phyloP scores from a whole-genome alignment of 2,329 filamentous ascomycete genomes.

The Lizonia empirigonia region DNA sequence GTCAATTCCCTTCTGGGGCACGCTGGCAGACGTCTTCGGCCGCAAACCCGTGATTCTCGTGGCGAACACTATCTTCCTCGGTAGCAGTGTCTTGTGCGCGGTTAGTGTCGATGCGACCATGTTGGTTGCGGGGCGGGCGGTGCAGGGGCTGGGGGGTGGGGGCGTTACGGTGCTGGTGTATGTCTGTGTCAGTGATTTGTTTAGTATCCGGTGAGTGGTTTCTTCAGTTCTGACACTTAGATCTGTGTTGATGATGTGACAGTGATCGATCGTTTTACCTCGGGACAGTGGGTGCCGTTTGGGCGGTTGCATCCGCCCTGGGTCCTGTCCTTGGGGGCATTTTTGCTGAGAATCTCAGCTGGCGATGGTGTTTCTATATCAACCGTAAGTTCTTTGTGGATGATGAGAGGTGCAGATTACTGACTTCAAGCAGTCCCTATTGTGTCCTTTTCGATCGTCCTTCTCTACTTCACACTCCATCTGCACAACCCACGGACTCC shows the following conservation, averaged over 20 bases:
- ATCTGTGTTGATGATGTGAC: constrained; percentile 12
- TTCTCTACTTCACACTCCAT: constrained; percentile 59
- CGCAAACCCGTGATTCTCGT: constrained; percentile 44
- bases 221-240: not conserved
- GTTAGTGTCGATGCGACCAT: constrained; percentile 55
- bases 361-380: constrained; percentile 58
- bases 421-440: constrained; percentile 51
- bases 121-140: constrained; percentile 59
- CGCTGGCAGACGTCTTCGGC: constrained; percentile 48
- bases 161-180: constrained; percentile 59
- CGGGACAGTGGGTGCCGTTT: constrained; percentile 58
- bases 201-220: constrained; percentile 44
- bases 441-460: constrained; percentile 54
- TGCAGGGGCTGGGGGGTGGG: constrained; percentile 62
- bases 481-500: constrained; percentile 59
- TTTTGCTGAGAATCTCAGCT: constrained; percentile 53
- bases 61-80: constrained; percentile 54
- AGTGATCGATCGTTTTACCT: constrained; percentile 57
- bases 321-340: constrained; percentile 61
- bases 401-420: no score
- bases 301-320: constrained; percentile 60
- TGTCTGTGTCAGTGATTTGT: constrained; percentile 62
- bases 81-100: constrained; percentile 58
- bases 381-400: constrained; percentile 34
- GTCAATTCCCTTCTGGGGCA: constrained; percentile 51